A percentile compares a stretch with the other conserved stretches of the same genome.
These are phyloP conservation scores for Colletotrichum sp. DNA, from an alignment of 2,329 filamentous ascomycete species.

Conservation along the genomic window DNA sequence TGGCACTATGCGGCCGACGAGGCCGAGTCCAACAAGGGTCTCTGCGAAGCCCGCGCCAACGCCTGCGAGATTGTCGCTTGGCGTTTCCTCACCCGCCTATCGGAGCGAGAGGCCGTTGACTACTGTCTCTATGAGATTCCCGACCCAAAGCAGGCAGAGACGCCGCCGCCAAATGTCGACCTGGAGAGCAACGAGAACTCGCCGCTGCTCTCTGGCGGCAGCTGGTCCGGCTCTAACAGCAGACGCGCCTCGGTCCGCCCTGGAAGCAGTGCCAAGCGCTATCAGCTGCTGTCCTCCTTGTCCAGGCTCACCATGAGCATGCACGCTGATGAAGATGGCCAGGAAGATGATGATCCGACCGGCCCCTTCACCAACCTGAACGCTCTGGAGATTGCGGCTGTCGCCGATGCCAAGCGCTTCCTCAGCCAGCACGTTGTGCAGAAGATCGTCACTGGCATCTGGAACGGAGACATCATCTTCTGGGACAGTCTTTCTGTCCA, in stretches of 20 bases:
- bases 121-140: conserved; percentile 78
- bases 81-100: conserved; percentile 75
- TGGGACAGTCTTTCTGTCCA: conserved; percentile 81
- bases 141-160: conserved; percentile 32
- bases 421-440: conserved; percentile 82
- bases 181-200: conserved; percentile 55
- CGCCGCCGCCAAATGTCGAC: conserved; percentile 28
- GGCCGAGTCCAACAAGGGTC: conserved; percentile 60
- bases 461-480: conserved; percentile 86
- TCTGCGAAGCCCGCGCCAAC: conserved; percentile 72
- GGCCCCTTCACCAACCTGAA: conserved; percentile 80
- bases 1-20: conserved; percentile 73
- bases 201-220: conserved; percentile 46
- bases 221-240: conserved; percentile 23
- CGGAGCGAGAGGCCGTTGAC: conserved; percentile 76
- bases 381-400: conserved; percentile 84
- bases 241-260: conserved; percentile 26
- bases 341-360: conserved; percentile 66
- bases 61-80: conserved; percentile 84
- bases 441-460: conserved; percentile 83
- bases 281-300: conserved; percentile 57
- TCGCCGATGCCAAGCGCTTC: conserved; percentile 84
- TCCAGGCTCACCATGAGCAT: conserved; percentile 59
- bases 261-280: conserved; percentile 50
- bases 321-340: conserved; percentile 39